phyloP scores from a whole-genome alignment of 352 stramenopile species.

The Globisporangium okanoganense region DNA sequence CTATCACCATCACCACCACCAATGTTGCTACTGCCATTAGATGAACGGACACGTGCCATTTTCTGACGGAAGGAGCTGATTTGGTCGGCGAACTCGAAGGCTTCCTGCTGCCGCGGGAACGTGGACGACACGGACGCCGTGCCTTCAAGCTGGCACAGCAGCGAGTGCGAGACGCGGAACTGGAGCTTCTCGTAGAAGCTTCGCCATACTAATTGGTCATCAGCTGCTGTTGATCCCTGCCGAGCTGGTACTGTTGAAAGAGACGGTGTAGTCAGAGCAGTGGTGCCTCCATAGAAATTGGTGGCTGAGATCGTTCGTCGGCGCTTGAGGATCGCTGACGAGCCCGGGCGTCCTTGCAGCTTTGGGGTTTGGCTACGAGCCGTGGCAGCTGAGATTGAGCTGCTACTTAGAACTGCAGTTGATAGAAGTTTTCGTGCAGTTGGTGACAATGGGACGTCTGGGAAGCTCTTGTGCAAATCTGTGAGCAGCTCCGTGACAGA shows the following conservation, averaged over 20 bases:
- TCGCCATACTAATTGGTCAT: constrained; percentile 21
- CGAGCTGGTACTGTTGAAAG: not conserved
- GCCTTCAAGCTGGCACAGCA: constrained; percentile 77
- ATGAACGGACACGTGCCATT: not conserved
- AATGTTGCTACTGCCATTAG: not conserved
- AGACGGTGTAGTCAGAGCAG: not conserved
- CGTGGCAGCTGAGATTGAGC: not conserved
- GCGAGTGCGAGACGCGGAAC: constrained; percentile 69
- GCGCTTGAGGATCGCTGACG: constrained; percentile 4
- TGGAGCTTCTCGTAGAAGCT: constrained; percentile 72
- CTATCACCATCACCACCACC: too few relatives aligned
- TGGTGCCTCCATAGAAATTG: constrained; percentile 11
- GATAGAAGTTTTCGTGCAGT: constrained; percentile 35
- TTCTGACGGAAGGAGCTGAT: constrained; percentile 36
- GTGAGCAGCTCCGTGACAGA: constrained; percentile 32
- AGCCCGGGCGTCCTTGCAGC: not conserved
- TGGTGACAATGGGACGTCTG: constrained; percentile 36
- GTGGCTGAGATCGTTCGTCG: constrained; percentile 9
- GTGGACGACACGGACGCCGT: constrained; percentile 51
- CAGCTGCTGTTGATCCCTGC: not conserved
- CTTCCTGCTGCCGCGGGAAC: constrained; percentile 76
- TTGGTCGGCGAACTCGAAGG: constrained; percentile 75
- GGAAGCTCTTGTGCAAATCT: constrained; percentile 40
- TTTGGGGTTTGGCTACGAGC: not conserved
- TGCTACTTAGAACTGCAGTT: not conserved